These are phyloP conservation scores for Botrytis squamosa DNA, from an alignment of 2,329 filamentous ascomycete genomes.

Conservation along the genomic window DNA sequence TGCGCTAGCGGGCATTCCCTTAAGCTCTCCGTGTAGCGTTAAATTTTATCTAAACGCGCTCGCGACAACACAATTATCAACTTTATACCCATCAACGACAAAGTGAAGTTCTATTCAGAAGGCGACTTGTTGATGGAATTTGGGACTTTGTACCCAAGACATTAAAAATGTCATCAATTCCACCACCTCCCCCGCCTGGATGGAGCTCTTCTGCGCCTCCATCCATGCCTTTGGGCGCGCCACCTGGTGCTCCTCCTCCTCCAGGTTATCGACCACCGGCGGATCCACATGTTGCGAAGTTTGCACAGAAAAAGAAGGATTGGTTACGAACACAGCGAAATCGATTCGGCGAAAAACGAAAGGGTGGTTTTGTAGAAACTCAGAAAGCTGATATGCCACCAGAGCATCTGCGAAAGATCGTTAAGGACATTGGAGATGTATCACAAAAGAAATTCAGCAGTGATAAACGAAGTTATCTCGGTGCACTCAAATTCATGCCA, in stretches of 20 bases:
- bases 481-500: slow-evolving; percentile 98
- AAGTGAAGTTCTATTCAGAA: slow-evolving; percentile 18
- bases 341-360: slow-evolving; percentile 94
- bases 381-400: slow-evolving; percentile 99
- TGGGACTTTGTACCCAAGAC: slow-evolving; percentile 30
- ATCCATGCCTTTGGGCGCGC: slow-evolving; percentile 49
- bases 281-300: slow-evolving; percentile 87
- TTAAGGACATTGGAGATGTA: slow-evolving; percentile 97
- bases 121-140: slow-evolving; percentile 28
- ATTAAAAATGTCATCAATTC: slow-evolving; percentile 55
- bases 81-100: slow-evolving; percentile 18
- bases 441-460: slow-evolving; percentile 99
- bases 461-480: slow-evolving; percentile 96
- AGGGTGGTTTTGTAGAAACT: slow-evolving; percentile 93
- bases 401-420: slow-evolving; percentile 96
- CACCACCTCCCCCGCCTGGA: slow-evolving; percentile 67
- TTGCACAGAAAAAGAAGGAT: slow-evolving; percentile 98
- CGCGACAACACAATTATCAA: slow-evolving; percentile 15
- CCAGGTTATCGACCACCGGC: slow-evolving; percentile 79
- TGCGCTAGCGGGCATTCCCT: slow-evolving; percentile 21
- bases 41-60: slow-evolving; percentile 21
- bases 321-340: slow-evolving; percentile 91
- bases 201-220: slow-evolving; percentile 55
- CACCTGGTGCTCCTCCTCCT: slow-evolving; percentile 64
- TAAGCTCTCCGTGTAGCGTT: slow-evolving; percentile 4